Conservation (phyloP, 176 grass and related monocot genomes). For the Ananas comosus region DNA sequence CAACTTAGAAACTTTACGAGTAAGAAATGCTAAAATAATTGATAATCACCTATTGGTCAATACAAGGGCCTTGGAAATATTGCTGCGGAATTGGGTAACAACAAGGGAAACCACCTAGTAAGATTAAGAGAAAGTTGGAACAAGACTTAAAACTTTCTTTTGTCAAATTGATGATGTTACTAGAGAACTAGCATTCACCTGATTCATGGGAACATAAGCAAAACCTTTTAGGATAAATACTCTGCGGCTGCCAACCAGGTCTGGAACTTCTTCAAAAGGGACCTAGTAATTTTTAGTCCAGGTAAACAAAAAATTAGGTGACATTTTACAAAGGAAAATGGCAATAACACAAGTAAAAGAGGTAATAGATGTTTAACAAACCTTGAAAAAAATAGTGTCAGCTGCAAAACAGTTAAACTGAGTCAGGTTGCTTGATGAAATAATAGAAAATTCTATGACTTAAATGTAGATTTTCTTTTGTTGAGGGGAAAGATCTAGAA, state of each 20-base stretch:
- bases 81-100: slow-evolving; percentile 81
- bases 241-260: slow-evolving; percentile 60
- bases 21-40: neutral
- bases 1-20: neutral
- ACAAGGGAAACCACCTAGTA: slow-evolving; percentile 88
- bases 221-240: slow-evolving; percentile 86
- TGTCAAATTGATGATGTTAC: neutral
- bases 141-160: neutral
- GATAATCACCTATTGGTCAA: slow-evolving; percentile 69
- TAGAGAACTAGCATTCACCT: slow-evolving; percentile 36
- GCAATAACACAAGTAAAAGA: slow-evolving; percentile 14
- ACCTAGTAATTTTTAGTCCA: slow-evolving; percentile 35
- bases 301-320: neutral
- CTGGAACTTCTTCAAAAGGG: slow-evolving; percentile 94
- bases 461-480: slow-evolving; percentile 1
- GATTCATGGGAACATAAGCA: slow-evolving; percentile 94
- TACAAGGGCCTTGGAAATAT: slow-evolving; percentile 87
- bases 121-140: neutral
- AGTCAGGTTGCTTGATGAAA: slow-evolving; percentile 18
- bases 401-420: slow-evolving; percentile 37
- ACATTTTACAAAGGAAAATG: neutral
- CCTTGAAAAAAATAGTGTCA: slow-evolving; percentile 92
- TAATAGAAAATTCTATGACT: slow-evolving; percentile 12
- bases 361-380: neutral
- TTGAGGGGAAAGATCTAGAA: neutral